Percentiles rank a stretch among this genome's conserved stretches.
Evolutionary conservation across 2,329 filamentous ascomycete species (phyloP).

Genomic region (Monosporascus cannonballus): DNA sequence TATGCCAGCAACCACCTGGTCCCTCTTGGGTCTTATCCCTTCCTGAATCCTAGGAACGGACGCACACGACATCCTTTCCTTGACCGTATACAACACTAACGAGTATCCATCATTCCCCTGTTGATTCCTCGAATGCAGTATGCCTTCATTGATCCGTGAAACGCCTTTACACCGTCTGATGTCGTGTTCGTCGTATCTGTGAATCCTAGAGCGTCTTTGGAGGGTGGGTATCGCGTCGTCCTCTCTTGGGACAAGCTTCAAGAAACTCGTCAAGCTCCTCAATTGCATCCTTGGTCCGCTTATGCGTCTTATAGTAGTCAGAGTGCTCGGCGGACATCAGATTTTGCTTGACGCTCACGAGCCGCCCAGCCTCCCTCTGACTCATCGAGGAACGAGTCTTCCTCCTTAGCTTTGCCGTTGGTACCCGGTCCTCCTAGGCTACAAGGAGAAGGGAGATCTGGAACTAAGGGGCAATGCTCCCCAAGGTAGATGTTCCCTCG

Average conservation of each 20-base stretch:
- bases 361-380: neutral
- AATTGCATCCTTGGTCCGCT: neutral
- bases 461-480: neutral
- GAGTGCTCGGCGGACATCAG: neutral
- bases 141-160: too few species aligned
- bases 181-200: too few species aligned
- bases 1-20: too few species aligned
- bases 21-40: too few species aligned
- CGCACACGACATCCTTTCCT: too few species aligned
- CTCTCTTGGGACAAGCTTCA: neutral
- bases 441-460: neutral
- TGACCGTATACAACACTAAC: too few species aligned
- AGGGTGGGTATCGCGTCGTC: too few species aligned
- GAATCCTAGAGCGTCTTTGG: too few species aligned
- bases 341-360: neutral
- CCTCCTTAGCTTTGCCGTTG: neutral
- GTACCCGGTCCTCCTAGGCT: neutral
- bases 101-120: too few species aligned
- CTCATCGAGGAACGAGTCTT: neutral
- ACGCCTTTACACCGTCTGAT: too few species aligned
- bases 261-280: neutral
- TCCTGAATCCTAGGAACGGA: too few species aligned
- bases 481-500: conserved; percentile 2
- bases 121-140: too few species aligned
- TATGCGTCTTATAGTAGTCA: neutral